phyloP scores from a whole-genome alignment of 257 asterid genomes.

The Lycium ferocissimum region DNA sequence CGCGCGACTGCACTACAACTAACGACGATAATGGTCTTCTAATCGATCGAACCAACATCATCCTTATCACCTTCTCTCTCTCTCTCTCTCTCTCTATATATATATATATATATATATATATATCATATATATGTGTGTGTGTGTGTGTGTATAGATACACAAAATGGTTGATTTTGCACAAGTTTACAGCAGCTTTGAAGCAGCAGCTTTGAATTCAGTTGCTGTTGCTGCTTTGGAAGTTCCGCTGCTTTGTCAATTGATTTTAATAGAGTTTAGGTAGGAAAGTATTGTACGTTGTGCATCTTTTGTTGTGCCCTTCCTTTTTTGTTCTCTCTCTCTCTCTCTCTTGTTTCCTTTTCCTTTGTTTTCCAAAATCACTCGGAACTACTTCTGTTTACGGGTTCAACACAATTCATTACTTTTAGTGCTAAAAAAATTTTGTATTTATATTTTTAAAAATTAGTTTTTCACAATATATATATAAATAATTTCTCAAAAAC shows the following conservation, averaged over 20 bases:
- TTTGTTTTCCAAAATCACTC: no score
- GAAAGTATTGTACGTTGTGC: not conserved
- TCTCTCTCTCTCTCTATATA: not conserved
- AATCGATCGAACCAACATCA: slow-evolving; percentile 32
- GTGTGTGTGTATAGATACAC: not conserved
- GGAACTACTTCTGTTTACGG: no score
- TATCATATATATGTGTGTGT: not conserved
- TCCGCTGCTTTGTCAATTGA: not conserved
- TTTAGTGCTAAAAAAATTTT: no score
- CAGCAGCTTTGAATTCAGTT: not conserved
- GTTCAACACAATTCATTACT: no score
- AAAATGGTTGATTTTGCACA: not conserved
- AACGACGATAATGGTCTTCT: slow-evolving; percentile 31
- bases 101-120: not conserved
- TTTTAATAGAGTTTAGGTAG: not conserved
- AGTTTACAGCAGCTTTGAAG: not conserved
- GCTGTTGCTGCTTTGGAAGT: slow-evolving; percentile 23
- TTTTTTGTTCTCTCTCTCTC: no score
- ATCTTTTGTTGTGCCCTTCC: not conserved
- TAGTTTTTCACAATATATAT: no score
- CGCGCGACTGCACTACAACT: slow-evolving; percentile 11
- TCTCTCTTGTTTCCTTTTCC: no score
- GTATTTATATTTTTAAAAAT: no score
- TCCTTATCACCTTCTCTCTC: not conserved
- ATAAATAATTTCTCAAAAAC: no score